These are phyloP conservation scores for Monosporascus cannonballus DNA, from an alignment of 2,329 filamentous ascomycete species.

Conservation along the genomic window DNA sequence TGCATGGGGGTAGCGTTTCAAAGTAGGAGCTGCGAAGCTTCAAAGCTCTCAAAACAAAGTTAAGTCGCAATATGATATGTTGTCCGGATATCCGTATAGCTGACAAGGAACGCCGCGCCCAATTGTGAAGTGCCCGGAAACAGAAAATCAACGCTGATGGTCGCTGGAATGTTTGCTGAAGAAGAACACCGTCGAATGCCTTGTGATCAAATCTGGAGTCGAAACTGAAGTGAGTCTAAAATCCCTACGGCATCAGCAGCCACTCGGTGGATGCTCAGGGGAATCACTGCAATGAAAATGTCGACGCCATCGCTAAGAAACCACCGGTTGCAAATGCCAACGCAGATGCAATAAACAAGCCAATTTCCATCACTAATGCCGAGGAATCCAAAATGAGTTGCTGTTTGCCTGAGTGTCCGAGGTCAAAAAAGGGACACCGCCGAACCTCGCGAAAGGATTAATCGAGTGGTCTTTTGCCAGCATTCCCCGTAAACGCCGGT, in stretches of 20 bases:
- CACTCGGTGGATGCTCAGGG: slow-evolving; percentile 18
- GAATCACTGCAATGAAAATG: slow-evolving; percentile 21
- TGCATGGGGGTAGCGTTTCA: background rate
- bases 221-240: slow-evolving; percentile 22
- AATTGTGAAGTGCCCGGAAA: slow-evolving; percentile 8
- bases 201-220: slow-evolving; percentile 19
- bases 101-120: slow-evolving; percentile 8
- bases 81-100: slow-evolving; percentile 1
- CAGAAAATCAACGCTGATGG: slow-evolving; percentile 20
- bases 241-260: slow-evolving; percentile 19
- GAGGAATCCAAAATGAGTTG: background rate
- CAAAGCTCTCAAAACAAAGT: background rate
- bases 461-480: background rate
- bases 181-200: slow-evolving; percentile 24
- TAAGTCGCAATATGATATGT: slow-evolving; percentile 1
- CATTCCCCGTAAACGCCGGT: slow-evolving; percentile 11
- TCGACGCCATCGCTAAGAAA: slow-evolving; percentile 25
- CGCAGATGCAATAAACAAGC: slow-evolving; percentile 21
- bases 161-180: slow-evolving; percentile 13
- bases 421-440: slow-evolving; percentile 5
- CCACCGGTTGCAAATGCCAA: slow-evolving; percentile 23
- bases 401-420: slow-evolving; percentile 13
- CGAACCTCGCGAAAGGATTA: background rate
- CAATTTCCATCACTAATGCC: background rate
- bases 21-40: background rate